Evolutionary conservation across 2,329 filamentous ascomycete genomes (phyloP), one percentile per base, ranked within the genome.

Genomic region (Tolypocladium tropicale): DNA sequence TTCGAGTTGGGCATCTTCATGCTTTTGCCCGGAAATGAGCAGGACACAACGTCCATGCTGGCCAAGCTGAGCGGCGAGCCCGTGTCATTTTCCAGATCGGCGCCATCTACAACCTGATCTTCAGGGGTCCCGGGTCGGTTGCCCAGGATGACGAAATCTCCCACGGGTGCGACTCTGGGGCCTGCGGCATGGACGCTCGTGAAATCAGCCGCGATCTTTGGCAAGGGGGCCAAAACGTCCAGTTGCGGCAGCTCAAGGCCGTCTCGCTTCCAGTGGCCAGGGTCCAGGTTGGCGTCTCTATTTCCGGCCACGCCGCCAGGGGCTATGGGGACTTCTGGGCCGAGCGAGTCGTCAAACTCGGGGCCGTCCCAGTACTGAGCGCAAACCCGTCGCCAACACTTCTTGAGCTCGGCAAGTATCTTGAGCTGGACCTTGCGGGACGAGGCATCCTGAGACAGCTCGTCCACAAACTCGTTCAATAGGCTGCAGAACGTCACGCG

Each of bases 321-420:
- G 0, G 80, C 70, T 52, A 96, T 88, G 16, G 88, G 82, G 21
- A 82, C 77, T 30, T 89, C 83, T 4, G 84, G 77, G 16, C 78
- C 80, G 14, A 83, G 75, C 1, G 78, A 74, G 59, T 86, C 78
- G 61, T 86, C 78, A 37, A 85, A 85, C 51, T 89, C 83, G 0
- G 83, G 76, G 0, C 81, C 81, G 59, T 95, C 89, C 93, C 94
- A 99, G 68, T 92, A 96, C 55, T 92, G 75, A 0, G 88, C 85
- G 68, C 92, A 97, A 23, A 94, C 89, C 53, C 92, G 83, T 68
- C 92, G 86, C 94, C 94, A 99, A 68, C 94, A 97, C 68, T 96
- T 95, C 71, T 99, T 99, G 59, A 99, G 76, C 71, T 99, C 94
- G 33, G 88, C 85, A 37, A 99, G 78, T 61, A 97, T 95, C 70